phyloP scores from a whole-genome alignment of 768 basidiomycete genomes.

The Coprinopsis marcescibilis region DNA sequence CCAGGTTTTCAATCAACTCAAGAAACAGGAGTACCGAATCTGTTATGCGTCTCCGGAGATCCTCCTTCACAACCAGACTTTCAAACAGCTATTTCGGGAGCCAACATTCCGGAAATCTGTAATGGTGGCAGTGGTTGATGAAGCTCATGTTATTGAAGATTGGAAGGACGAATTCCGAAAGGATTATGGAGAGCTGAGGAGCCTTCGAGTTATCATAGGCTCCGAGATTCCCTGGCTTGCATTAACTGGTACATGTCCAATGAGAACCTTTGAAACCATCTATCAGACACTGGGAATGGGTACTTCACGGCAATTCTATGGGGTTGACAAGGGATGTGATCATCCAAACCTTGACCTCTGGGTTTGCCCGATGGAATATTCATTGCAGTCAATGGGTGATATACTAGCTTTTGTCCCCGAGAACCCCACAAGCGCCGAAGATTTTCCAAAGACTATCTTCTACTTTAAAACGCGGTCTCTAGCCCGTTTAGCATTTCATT shows the following conservation, averaged over 20 bases:
- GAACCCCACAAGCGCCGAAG: not conserved
- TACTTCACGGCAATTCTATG: constrained; percentile 6
- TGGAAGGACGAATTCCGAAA: constrained; percentile 15
- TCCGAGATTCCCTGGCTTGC: constrained; percentile 14
- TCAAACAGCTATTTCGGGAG: constrained; percentile 10
- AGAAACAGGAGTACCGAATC: constrained; percentile 7
- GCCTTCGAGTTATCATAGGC: constrained; percentile 10
- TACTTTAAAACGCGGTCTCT: not conserved
- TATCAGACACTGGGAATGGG: constrained; percentile 13
- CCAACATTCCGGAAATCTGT: constrained; percentile 7
- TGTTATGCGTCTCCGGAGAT: constrained; percentile 14
- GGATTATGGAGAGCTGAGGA: constrained; percentile 13
- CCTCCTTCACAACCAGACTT: constrained; percentile 10
- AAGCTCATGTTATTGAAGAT: constrained; percentile 13
- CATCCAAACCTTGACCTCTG: constrained; percentile 11
- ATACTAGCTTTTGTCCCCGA: constrained; percentile 2
- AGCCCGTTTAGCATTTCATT: not conserved
- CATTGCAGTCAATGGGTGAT: constrained; percentile 5
- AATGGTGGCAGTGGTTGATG: constrained; percentile 12
- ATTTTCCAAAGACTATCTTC: constrained; percentile 1
- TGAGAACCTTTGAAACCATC: constrained; percentile 12
- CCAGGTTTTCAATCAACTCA: constrained; percentile 9
- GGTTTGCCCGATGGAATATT: constrained; percentile 12
- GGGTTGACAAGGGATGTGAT: constrained; percentile 11
- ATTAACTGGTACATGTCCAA: constrained; percentile 14